Evolutionary conservation across 2,329 filamentous ascomycete species (phyloP).

Genomic region (Ustulina deusta): DNA sequence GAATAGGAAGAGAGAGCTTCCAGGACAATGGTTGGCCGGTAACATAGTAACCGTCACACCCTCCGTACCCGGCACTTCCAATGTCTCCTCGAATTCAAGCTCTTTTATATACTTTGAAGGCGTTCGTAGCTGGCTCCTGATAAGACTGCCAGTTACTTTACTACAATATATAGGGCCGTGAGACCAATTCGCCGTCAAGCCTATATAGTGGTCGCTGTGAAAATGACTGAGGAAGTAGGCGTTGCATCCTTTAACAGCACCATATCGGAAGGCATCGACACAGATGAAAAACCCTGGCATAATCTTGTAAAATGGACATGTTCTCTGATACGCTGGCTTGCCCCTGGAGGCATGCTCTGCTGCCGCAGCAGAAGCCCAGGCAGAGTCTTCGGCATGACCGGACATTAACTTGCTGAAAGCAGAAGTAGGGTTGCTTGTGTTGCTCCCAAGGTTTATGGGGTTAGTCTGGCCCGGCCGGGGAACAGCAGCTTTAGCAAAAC

Average conservation of each 20-base stretch:
- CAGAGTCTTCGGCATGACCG: conserved; percentile 86
- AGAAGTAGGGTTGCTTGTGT: conserved; percentile 63
- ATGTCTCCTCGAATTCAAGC: conserved; percentile 84
- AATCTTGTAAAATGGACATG: conserved; percentile 98
- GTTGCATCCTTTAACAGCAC: conserved; percentile 88
- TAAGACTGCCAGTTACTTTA: conserved; percentile 88
- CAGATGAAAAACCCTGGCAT: conserved; percentile 92
- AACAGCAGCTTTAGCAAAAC: conserved; percentile 75
- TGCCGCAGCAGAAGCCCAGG: conserved; percentile 89
- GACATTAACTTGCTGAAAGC: conserved; percentile 97
- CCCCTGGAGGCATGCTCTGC: conserved; percentile 82
- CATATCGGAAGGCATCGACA: conserved; percentile 96
- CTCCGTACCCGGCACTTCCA: conserved; percentile 83
- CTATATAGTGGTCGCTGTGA: conserved; percentile 97
- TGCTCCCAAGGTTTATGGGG: conserved; percentile 72
- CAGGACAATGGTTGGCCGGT: conserved; percentile 94
- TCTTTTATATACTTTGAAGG: conserved; percentile 86
- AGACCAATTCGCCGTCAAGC: conserved; percentile 86
- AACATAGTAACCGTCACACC: conserved; percentile 94
- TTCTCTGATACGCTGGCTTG: conserved; percentile 87
- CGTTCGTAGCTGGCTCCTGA: conserved; percentile 86
- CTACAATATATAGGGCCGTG: conserved; percentile 98
- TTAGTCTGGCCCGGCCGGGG: conserved; percentile 84
- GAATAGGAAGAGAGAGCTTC: conserved; percentile 92
- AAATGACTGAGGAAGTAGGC: conserved; percentile 99